Evolutionary conservation across 2,329 filamentous ascomycete genomes (phyloP), one percentile per base, ranked within the genome.

Genomic region (Penicillium janthinellum): DNA sequence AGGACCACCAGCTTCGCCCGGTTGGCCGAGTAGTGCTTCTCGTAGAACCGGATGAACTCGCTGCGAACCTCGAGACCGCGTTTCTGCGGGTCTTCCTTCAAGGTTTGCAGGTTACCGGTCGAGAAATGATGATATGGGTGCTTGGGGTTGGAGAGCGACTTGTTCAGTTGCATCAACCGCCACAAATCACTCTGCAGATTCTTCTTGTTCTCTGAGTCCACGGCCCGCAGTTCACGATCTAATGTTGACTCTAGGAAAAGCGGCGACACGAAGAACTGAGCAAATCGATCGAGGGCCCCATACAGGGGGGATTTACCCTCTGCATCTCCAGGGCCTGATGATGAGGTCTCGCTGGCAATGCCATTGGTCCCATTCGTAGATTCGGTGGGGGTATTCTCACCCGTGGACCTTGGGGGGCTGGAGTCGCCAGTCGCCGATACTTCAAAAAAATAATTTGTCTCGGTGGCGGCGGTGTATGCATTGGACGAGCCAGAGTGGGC

Each of bases 401-500:
- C 64, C 39, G 51, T 70, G n/a, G 66, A 64, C 55, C 66, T 63
- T 12, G 69, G 65, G 34, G 67, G 78, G 72, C 64, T 64, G 2
- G 78, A 74, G 48, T 81, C 80, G 12, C 89, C 85, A 54, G 91
- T 91, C 35, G 92, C 92, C 20, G 91, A 91, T 59, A 98, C 88
- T 72, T 99, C 95, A 74, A 99, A 99, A 78, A 91, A 98, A 80
- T 96, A 99, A 79, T 98, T 98, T 64, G 95, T 99, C 54, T 94
- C 96, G 1, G 92, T 96, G 5, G 91, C 83, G 15, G 90, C 92
- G 1, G 95, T 99, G 76, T 96, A 98, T 57, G 95, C 95, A 75
- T 99, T 99, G 31, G 93, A 96, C 72, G 89, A 88, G 57, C 95
- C 95, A 10, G 92, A 96, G 75, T 97, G 90, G 60, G 91, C 85